These are phyloP conservation scores for Phytophthora sp. DNA, from an alignment of 352 stramenopile genomes.

Conservation along the genomic window DNA sequence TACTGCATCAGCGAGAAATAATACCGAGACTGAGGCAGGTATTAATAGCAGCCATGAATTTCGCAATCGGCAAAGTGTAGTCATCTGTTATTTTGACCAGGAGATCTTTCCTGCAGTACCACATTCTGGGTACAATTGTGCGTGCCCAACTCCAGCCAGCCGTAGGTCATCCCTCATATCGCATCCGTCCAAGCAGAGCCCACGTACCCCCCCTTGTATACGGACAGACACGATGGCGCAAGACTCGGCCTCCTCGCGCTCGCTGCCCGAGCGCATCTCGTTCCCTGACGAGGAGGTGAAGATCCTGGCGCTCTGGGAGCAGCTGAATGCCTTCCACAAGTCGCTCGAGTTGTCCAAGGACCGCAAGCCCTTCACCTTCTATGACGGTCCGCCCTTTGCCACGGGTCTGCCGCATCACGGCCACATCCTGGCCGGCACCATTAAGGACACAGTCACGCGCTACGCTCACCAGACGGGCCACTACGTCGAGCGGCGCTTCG, in stretches of 20 bases:
- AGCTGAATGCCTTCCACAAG: constrained; percentile 91
- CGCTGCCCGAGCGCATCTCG: constrained; percentile 87
- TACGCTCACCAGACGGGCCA: constrained; percentile 99
- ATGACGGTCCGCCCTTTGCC: constrained; percentile 99
- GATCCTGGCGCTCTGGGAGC: constrained; percentile 80
- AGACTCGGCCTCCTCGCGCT: constrained; percentile 51
- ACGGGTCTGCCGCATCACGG: constrained; percentile 99
- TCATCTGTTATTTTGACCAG: constrained; percentile 3
- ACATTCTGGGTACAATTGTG: constrained; percentile 1
- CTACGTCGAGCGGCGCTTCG: constrained; percentile 96
- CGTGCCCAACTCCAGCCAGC: constrained; percentile 11
- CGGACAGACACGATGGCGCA: constrained; percentile 26
- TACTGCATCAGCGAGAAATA: background rate
- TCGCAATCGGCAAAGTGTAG: constrained; percentile 7
- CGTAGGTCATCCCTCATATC: constrained; percentile 22
- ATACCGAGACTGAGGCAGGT: background rate
- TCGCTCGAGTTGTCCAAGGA: constrained; percentile 93
- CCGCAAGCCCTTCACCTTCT: constrained; percentile 98
- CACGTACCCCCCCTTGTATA: background rate
- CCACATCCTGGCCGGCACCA: constrained; percentile 98
- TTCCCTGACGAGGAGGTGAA: constrained; percentile 86
- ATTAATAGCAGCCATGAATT: no score
- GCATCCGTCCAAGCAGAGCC: constrained; percentile 10
- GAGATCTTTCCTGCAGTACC: constrained; percentile 23
- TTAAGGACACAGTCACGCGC: constrained; percentile 99